These are phyloP conservation scores for Aspergillus floridensis DNA, from an alignment of 2,329 filamentous ascomycete species.

Conservation along the genomic window DNA sequence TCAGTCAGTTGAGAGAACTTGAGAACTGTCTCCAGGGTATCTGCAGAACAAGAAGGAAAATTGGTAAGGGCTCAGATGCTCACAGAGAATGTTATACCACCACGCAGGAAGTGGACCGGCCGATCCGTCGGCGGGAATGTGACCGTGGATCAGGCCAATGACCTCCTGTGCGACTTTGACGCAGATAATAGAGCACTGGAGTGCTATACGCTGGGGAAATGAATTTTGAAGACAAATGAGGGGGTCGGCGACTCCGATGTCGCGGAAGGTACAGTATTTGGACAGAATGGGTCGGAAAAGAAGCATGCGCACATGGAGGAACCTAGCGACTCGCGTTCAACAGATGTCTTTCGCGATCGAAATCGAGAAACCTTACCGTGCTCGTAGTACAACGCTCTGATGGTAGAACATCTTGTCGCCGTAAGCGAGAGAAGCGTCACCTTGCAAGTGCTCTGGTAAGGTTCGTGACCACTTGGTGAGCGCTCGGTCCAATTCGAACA, in stretches of 20 bases:
- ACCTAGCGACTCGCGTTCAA: slow-evolving; percentile 16
- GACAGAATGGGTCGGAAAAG: slow-evolving; percentile 34
- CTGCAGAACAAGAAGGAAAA: no score
- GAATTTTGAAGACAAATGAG: slow-evolving; percentile 25
- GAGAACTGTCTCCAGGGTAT: no score
- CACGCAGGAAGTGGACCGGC: slow-evolving; percentile 34
- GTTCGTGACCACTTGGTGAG: slow-evolving; percentile 31
- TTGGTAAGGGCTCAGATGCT: background rate
- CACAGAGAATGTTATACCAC: slow-evolving; percentile 41
- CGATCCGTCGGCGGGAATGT: slow-evolving; percentile 28
- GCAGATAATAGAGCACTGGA: slow-evolving; percentile 38
- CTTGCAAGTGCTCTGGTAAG: slow-evolving; percentile 29
- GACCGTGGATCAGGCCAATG: slow-evolving; percentile 31
- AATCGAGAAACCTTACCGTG: slow-evolving; percentile 22
- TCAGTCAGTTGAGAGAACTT: no score
- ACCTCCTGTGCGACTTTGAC: slow-evolving; percentile 34
- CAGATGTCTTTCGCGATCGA: background rate
- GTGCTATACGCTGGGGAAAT: slow-evolving; percentile 31
- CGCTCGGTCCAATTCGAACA: slow-evolving; percentile 36
- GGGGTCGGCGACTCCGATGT: slow-evolving; percentile 18
- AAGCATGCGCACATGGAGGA: slow-evolving; percentile 35
- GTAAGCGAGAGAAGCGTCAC: slow-evolving; percentile 1
- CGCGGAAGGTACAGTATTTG: slow-evolving; percentile 30
- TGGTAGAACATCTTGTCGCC: slow-evolving; percentile 27
- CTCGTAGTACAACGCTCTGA: slow-evolving; percentile 33